Conservation (phyloP, 352 stramenopile genomes). For the Globisporangium barbulae region DNA sequence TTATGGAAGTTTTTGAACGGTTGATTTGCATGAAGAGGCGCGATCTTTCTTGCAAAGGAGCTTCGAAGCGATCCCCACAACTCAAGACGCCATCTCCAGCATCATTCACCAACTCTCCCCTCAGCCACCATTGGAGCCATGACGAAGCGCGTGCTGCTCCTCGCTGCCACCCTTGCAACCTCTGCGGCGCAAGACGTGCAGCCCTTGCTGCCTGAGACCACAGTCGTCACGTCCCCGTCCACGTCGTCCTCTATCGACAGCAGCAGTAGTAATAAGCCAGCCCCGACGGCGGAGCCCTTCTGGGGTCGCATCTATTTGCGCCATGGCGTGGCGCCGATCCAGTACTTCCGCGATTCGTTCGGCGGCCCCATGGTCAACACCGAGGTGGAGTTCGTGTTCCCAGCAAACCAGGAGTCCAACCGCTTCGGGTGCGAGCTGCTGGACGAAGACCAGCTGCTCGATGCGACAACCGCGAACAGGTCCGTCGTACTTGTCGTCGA, state of each 20-base stretch:
- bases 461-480: conserved; percentile 21
- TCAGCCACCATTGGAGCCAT: neutral
- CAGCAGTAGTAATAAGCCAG: neutral
- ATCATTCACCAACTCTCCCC: neutral
- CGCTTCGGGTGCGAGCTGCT: conserved; percentile 43
- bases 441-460: conserved; percentile 27
- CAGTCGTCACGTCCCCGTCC: neutral
- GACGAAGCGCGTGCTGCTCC: neutral
- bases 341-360: conserved; percentile 70
- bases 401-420: conserved; percentile 23
- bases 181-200: neutral
- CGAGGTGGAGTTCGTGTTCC: conserved; percentile 52
- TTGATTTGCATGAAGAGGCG: conserved; percentile 4
- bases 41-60: conserved; percentile 1
- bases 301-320: conserved; percentile 75
- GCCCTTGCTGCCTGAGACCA: neutral
- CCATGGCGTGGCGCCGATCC: conserved; percentile 54
- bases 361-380: conserved; percentile 33
- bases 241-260: neutral
- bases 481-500: conserved; percentile 49
- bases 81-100: neutral
- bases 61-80: neutral
- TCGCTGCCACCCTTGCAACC: neutral
- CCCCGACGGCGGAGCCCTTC: conserved; percentile 21
- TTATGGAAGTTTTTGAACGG: too few relatives aligned